Percentiles rank a stretch among this genome's conserved stretches.
Conservation (phyloP, 805 yeast species). For the Debaryomyces tyrocola region DNA sequence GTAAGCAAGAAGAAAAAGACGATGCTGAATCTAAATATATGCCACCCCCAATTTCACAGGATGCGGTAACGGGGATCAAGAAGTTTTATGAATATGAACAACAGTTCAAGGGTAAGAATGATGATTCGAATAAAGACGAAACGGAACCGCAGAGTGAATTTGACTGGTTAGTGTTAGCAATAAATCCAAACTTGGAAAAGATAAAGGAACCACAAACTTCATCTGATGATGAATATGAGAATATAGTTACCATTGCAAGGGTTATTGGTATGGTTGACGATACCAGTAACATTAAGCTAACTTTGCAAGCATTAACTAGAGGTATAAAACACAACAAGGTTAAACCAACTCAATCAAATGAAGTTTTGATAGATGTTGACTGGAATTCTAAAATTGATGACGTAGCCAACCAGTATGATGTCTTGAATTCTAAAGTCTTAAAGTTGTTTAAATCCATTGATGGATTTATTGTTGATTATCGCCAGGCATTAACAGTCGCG, state of each 20-base stretch:
- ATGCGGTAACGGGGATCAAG: constrained; percentile 32
- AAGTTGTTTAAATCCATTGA: constrained; percentile 38
- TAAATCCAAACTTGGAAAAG: constrained; percentile 31
- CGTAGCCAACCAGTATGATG: constrained; percentile 15
- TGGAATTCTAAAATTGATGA: constrained; percentile 19
- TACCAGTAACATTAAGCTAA: constrained; percentile 42
- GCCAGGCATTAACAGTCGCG: constrained; percentile 25
- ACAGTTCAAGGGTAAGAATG: constrained; percentile 1
- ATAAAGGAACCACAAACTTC: constrained; percentile 19
- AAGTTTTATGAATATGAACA: constrained; percentile 19
- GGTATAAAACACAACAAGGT: constrained; percentile 23
- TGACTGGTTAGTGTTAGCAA: constrained; percentile 40
- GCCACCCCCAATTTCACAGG: constrained; percentile 26
- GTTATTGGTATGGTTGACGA: constrained; percentile 49
- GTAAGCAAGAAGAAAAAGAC: constrained; percentile 14
- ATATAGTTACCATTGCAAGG: constrained; percentile 44
- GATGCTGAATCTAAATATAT: constrained; percentile 8
- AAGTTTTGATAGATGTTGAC: constrained; percentile 25
- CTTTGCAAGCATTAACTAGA: constrained; percentile 51
- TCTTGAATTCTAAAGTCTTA: constrained; percentile 17
- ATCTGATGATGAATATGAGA: not conserved
- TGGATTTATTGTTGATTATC: constrained; percentile 36
- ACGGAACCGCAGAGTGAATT: constrained; percentile 17
- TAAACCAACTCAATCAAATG: constrained; percentile 18
- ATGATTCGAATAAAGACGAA: not conserved